phyloP scores from a whole-genome alignment of 768 basidiomycete genomes.

The Suillus ampliporus region DNA sequence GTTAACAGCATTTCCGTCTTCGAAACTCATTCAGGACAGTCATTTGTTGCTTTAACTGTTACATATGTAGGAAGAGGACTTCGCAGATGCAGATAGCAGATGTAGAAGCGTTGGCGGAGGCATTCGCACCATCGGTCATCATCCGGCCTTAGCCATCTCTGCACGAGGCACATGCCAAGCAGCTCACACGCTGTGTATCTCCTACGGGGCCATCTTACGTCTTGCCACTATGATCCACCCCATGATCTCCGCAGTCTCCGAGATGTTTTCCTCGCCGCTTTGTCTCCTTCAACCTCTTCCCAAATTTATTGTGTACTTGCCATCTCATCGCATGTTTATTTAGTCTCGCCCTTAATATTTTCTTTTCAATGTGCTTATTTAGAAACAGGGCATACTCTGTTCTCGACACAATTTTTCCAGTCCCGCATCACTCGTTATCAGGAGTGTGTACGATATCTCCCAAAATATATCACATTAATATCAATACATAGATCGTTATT shows the following conservation, averaged over 20 bases:
- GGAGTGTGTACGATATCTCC: neutral
- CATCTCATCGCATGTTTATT: constrained; percentile 8
- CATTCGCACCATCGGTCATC: constrained; percentile 6
- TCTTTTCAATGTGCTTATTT: constrained; percentile 5
- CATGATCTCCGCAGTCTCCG: neutral
- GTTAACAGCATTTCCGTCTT: constrained; percentile 18
- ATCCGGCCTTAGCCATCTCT: constrained; percentile 6
- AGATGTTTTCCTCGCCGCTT: neutral
- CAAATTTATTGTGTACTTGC: constrained; percentile 7
- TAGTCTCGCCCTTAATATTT: constrained; percentile 5
- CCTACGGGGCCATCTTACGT: neutral
- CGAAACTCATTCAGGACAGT: constrained; percentile 21
- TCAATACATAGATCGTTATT: constrained; percentile 5
- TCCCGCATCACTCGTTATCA: constrained; percentile 1
- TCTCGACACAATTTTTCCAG: neutral
- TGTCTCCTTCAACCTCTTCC: neutral
- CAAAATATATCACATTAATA: constrained; percentile 7
- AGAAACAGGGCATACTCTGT: constrained; percentile 3
- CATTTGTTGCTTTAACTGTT: constrained; percentile 25
- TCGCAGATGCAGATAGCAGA: constrained; percentile 6
- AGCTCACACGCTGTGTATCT: neutral
- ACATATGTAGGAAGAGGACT: constrained; percentile 16
- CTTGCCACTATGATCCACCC: neutral
- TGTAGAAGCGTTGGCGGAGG: constrained; percentile 17
- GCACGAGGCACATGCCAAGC: neutral